A percentile compares a stretch with the other conserved stretches of the same genome.
Evolutionary conservation across 2,329 filamentous ascomycete species (phyloP).

Genomic region (Fusarium tuaranense): DNA sequence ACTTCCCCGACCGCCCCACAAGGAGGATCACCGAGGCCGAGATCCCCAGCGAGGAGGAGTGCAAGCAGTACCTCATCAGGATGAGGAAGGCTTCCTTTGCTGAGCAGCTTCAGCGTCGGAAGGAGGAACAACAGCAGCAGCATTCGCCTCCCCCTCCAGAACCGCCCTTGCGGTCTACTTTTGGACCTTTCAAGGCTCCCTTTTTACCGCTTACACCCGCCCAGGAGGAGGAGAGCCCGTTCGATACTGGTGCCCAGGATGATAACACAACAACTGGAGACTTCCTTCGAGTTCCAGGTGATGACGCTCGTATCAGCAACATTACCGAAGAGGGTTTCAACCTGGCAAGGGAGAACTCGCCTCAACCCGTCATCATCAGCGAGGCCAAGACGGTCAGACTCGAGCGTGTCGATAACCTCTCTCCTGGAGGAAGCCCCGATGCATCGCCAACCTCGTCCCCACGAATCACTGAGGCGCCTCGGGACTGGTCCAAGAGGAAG

Average conservation of each 20-base stretch:
- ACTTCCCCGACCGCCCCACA: conserved; percentile 39
- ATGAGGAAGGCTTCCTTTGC: conserved; percentile 33
- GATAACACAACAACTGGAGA: neutral
- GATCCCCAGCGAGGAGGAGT: conserved; percentile 42
- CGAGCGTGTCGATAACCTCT: conserved; percentile 34
- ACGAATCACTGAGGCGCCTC: conserved; percentile 11
- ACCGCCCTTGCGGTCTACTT: conserved; percentile 28
- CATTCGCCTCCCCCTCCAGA: conserved; percentile 6
- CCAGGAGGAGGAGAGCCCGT: conserved; percentile 22
- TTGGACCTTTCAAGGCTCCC: conserved; percentile 22
- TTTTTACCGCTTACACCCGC: conserved; percentile 31
- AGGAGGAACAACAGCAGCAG: conserved; percentile 16
- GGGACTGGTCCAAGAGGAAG: conserved; percentile 22
- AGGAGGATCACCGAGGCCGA: conserved; percentile 33
- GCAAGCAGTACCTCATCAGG: conserved; percentile 24
- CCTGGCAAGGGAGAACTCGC: conserved; percentile 21
- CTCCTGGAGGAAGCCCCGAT: conserved; percentile 10
- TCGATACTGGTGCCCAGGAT: conserved; percentile 2
- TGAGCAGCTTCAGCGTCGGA: conserved; percentile 21
- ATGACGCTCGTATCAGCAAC: conserved; percentile 22
- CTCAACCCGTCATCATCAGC: conserved; percentile 29
- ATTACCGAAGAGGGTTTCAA: conserved; percentile 20
- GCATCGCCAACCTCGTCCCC: conserved; percentile 30
- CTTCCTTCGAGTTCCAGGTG: neutral
- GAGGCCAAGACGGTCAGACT: conserved; percentile 36